phyloP scores from a whole-genome alignment of 2,329 filamentous ascomycete genomes.

The Pestalotiopsis sp. region DNA sequence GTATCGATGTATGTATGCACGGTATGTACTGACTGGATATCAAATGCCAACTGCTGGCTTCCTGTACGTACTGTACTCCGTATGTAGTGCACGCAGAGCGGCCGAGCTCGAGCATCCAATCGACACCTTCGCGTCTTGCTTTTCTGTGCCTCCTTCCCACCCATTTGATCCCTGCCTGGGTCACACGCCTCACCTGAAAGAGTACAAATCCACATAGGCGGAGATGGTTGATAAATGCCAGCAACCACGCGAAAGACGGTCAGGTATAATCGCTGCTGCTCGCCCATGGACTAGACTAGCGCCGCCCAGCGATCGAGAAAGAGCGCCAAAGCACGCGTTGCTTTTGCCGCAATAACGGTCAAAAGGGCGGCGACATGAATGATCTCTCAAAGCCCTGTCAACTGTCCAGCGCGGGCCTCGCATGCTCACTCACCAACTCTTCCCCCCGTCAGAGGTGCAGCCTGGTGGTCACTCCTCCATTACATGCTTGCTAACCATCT shows the following conservation, averaged over 20 bases:
- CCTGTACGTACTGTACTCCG: background rate
- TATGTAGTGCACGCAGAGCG: background rate
- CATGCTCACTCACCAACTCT: background rate
- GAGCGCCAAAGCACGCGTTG: background rate
- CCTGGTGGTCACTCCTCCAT: background rate
- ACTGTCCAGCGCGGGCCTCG: background rate
- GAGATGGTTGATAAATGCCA: background rate
- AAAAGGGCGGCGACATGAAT: background rate
- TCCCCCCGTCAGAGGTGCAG: background rate
- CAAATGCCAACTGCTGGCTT: background rate
- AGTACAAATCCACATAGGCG: slow-evolving; percentile 1
- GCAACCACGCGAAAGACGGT: background rate
- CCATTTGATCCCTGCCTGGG: background rate
- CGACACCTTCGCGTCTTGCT: background rate
- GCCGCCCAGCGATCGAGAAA: background rate
- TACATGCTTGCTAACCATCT: background rate
- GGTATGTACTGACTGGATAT: background rate
- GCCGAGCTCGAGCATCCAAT: background rate
- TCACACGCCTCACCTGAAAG: slow-evolving; percentile 7
- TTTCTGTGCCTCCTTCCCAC: background rate
- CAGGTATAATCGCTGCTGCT: slow-evolving; percentile 8
- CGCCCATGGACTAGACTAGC: background rate
- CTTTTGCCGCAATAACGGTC: background rate
- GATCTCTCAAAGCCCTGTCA: background rate
- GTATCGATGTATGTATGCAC: background rate